phyloP scores from a whole-genome alignment of 768 basidiomycete species.

The Rhodotorula diobovata region DNA sequence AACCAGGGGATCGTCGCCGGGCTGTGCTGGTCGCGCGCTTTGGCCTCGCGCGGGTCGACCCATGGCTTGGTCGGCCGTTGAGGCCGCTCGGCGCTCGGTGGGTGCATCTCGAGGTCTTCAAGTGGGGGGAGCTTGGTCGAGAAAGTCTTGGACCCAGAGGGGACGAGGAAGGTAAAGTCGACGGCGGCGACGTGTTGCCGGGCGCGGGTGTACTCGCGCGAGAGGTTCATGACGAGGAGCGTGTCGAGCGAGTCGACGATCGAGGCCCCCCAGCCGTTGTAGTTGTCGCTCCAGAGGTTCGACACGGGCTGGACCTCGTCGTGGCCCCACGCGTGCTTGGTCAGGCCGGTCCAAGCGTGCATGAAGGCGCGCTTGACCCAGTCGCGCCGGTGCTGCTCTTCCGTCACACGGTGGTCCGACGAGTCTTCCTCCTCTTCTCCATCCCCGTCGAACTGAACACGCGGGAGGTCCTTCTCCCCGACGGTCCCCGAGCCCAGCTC shows the following conservation, averaged over 20 bases:
- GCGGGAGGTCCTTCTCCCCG: slow-evolving; percentile 19
- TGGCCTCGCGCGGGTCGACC: background rate
- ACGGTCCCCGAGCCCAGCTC: slow-evolving; percentile 10
- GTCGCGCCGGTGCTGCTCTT: slow-evolving; percentile 42
- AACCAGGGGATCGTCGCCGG: slow-evolving; percentile 45
- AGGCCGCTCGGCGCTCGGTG: background rate
- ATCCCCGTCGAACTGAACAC: slow-evolving; percentile 29
- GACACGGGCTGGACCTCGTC: slow-evolving; percentile 43
- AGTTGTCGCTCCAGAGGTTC: slow-evolving; percentile 27
- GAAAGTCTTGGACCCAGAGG: slow-evolving; percentile 15
- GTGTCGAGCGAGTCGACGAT: slow-evolving; percentile 44
- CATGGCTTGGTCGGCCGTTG: background rate
- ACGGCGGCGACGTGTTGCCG: slow-evolving; percentile 43
- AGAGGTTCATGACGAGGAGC: slow-evolving; percentile 43
- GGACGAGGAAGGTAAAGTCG: slow-evolving; percentile 42
- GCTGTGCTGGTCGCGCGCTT: background rate
- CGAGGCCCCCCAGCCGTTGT: slow-evolving; percentile 45
- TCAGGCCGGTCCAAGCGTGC: slow-evolving; percentile 43
- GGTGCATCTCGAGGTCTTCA: background rate
- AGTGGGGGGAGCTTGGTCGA: slow-evolving; percentile 17
- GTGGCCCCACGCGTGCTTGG: slow-evolving; percentile 41
- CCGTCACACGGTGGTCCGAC: slow-evolving; percentile 39
- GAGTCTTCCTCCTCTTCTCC: slow-evolving; percentile 22
- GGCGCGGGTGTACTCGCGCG: slow-evolving; percentile 44
- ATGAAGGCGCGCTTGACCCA: slow-evolving; percentile 44